phyloP scores from a whole-genome alignment of 169 alveolate species.

The Perkinsus chesapeaki region DNA sequence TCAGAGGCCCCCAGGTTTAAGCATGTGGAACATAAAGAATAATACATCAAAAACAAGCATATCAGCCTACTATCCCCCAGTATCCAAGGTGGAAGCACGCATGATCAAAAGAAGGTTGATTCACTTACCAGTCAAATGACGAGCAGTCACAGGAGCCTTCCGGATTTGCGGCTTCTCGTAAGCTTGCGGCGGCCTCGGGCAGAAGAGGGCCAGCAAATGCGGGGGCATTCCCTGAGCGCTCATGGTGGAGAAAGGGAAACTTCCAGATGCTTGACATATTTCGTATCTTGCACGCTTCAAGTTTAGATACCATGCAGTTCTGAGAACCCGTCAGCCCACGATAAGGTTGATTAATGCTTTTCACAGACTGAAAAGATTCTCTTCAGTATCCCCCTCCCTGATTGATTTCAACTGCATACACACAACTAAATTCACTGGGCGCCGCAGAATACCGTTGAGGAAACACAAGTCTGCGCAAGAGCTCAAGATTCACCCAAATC shows the following conservation, averaged over 20 bases:
- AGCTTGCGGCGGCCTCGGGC: slow-evolving; percentile 58
- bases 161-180: not conserved
- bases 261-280: not conserved
- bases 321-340: too few relatives aligned
- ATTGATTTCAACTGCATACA: too few relatives aligned
- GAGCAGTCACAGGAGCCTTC: not conserved
- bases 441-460: too few relatives aligned
- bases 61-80: too few relatives aligned
- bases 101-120: not conserved
- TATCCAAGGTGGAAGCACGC: not conserved
- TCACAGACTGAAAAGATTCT: too few relatives aligned
- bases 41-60: too few relatives aligned
- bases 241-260: slow-evolving; percentile 24
- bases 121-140: not conserved
- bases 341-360: too few relatives aligned
- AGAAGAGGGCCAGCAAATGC: slow-evolving; percentile 55
- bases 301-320: too few relatives aligned
- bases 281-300: too few relatives aligned
- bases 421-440: too few relatives aligned
- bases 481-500: too few relatives aligned
- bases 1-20: not conserved
- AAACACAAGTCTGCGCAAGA: not conserved
- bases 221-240: slow-evolving; percentile 72
- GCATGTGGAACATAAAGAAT: slow-evolving; percentile 31
- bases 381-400: too few relatives aligned